Percentiles rank a stretch among this genome's conserved stretches.
Evolutionary conservation across 139 green algal species (phyloP).

Genomic region (Spirogloea muscicola): DNA sequence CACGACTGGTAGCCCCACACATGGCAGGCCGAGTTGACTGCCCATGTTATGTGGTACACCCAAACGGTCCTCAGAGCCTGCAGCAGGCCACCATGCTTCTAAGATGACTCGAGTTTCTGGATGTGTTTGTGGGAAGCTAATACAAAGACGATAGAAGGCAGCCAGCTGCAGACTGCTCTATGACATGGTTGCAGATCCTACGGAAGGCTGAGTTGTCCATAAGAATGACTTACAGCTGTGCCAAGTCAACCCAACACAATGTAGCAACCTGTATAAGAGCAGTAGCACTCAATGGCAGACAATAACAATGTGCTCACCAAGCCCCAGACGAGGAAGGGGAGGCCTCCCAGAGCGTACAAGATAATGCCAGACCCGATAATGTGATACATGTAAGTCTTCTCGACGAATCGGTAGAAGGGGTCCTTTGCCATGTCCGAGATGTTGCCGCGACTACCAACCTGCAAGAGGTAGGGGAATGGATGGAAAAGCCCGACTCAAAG

Average conservation of each 20-base stretch:
- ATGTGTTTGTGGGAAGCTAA: not conserved
- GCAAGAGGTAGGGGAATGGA: no score
- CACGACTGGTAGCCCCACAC: constrained; percentile 89
- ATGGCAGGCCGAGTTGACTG: constrained; percentile 93
- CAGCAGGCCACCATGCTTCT: not conserved
- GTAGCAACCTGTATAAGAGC: not conserved
- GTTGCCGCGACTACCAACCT: no score
- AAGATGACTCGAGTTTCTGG: not conserved
- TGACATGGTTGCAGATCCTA: not conserved
- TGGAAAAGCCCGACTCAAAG: no score
- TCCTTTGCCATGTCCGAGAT: constrained; percentile 86
- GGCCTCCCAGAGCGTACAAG: constrained; percentile 80
- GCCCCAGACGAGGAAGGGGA: constrained; percentile 89
- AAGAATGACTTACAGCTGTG: not conserved
- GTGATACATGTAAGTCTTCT: constrained; percentile 84
- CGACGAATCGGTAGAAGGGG: constrained; percentile 86
- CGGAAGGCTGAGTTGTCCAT: no score
- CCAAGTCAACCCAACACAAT: not conserved
- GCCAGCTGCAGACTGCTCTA: not conserved
- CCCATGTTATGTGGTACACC: constrained; percentile 99
- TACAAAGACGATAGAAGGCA: not conserved
- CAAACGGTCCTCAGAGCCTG: constrained; percentile 74
- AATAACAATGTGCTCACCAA: constrained; percentile 50
- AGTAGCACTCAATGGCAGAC: not conserved
- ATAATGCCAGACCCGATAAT: constrained; percentile 68